Percentiles rank a stretch among this genome's conserved stretches.
Conservation (phyloP, 768 basidiomycete genomes). For the Cyclocybe aegerita region DNA sequence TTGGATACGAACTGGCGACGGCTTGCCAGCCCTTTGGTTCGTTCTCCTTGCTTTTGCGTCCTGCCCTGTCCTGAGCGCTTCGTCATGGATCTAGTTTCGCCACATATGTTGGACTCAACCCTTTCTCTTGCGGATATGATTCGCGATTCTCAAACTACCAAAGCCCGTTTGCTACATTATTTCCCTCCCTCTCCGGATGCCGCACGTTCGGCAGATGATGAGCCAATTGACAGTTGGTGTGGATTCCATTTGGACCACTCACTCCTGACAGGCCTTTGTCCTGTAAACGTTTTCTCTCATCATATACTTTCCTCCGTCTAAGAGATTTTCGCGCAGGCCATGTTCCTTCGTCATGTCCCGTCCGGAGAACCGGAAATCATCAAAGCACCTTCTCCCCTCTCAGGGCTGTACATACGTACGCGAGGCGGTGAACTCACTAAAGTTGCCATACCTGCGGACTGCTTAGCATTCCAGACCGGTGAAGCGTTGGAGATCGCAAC, state of each 20-base stretch:
- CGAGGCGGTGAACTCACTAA: constrained; percentile 77
- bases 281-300: constrained; percentile 42
- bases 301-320: neutral
- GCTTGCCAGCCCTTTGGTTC: constrained; percentile 93
- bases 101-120: constrained; percentile 63
- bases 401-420: constrained; percentile 91
- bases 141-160: constrained; percentile 75
- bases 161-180: constrained; percentile 95
- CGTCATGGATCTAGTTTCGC: constrained; percentile 47
- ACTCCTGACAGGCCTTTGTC: constrained; percentile 88
- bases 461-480: constrained; percentile 95
- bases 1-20: constrained; percentile 77
- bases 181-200: constrained; percentile 65
- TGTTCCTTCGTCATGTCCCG: constrained; percentile 66
- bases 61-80: neutral
- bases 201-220: constrained; percentile 45
- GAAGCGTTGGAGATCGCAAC: constrained; percentile 94
- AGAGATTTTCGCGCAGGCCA: constrained; percentile 50
- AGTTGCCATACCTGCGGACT: constrained; percentile 82
- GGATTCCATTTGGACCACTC: constrained; percentile 95
- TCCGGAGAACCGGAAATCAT: constrained; percentile 46
- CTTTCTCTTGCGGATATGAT: constrained; percentile 75
- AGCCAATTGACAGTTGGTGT: constrained; percentile 85
- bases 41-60: constrained; percentile 4
- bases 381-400: constrained; percentile 66